These are phyloP conservation scores for Tricladium varicosporioides DNA, from an alignment of 2,329 filamentous ascomycete species.

Conservation along the genomic window DNA sequence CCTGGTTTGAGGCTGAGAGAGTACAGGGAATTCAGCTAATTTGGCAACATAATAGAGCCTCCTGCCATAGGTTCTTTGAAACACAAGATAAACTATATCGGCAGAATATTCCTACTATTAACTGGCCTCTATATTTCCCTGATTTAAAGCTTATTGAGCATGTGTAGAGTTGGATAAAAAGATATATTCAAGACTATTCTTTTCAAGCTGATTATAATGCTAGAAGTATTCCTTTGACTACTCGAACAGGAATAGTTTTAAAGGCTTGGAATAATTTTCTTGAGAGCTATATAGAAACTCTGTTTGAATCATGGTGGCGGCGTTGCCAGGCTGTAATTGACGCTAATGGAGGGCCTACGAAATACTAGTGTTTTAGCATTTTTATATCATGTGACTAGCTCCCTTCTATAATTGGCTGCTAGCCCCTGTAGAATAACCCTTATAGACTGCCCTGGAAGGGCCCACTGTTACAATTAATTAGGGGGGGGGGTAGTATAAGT, in stretches of 20 bases:
- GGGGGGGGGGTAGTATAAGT: background rate
- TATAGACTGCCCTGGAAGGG: too few relatives aligned
- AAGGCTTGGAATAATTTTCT: background rate
- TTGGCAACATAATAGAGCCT: constrained; percentile 10
- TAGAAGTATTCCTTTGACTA: background rate
- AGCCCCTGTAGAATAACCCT: background rate
- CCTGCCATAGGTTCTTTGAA: background rate
- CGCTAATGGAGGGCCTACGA: background rate
- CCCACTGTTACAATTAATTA: background rate
- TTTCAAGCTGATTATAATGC: background rate
- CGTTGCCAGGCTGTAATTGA: background rate
- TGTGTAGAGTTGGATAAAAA: constrained; percentile 15
- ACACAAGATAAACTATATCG: background rate
- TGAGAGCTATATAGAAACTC: background rate
- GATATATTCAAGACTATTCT: constrained; percentile 11
- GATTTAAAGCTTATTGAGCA: constrained; percentile 16
- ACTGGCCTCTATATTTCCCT: constrained; percentile 8
- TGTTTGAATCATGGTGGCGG: background rate
- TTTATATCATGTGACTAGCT: background rate
- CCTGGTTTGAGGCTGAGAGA: background rate
- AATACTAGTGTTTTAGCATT: background rate
- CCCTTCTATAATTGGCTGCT: background rate
- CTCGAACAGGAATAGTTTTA: background rate
- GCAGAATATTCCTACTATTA: background rate
- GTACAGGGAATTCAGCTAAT: background rate